Percentiles rank a stretch among this genome's conserved stretches.
Conservation (phyloP, 305 asterid genomes). For the Solanum hybrid region DNA sequence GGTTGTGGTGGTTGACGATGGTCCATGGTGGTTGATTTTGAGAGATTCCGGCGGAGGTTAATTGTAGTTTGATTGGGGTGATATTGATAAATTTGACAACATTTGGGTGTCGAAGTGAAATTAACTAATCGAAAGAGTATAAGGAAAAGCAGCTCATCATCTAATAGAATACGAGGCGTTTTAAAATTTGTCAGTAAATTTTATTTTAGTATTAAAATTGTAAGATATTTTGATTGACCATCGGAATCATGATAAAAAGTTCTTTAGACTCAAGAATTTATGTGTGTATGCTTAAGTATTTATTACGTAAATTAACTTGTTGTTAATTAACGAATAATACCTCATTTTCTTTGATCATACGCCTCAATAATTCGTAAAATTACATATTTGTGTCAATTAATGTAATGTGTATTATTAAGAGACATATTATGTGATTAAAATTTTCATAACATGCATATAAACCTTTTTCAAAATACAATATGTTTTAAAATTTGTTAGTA, state of each 20-base stretch:
- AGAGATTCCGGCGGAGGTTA: background rate
- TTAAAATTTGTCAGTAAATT: background rate
- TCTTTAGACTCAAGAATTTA: background rate
- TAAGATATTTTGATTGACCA: background rate
- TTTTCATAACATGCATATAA: background rate
- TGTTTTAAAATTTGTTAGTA: background rate
- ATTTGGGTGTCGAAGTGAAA: background rate
- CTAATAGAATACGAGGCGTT: background rate
- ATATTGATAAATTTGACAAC: background rate
- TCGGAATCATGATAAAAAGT: background rate
- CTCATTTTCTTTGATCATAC: background rate
- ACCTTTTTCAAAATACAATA: background rate
- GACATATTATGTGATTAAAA: too few relatives aligned
- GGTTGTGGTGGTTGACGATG: conserved; percentile 8
- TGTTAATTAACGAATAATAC: background rate
- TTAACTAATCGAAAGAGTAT: background rate
- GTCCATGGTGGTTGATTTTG: conserved; percentile 18
- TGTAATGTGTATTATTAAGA: too few relatives aligned
- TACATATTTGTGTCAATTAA: background rate
- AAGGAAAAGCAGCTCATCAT: background rate
- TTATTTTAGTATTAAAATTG: background rate
- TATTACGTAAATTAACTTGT: background rate
- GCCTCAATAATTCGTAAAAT: background rate
- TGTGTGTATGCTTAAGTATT: background rate
- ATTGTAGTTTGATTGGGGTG: background rate